phyloP scores from a whole-genome alignment of 148 eudicot genomes.

The Rhododendron simsii region DNA sequence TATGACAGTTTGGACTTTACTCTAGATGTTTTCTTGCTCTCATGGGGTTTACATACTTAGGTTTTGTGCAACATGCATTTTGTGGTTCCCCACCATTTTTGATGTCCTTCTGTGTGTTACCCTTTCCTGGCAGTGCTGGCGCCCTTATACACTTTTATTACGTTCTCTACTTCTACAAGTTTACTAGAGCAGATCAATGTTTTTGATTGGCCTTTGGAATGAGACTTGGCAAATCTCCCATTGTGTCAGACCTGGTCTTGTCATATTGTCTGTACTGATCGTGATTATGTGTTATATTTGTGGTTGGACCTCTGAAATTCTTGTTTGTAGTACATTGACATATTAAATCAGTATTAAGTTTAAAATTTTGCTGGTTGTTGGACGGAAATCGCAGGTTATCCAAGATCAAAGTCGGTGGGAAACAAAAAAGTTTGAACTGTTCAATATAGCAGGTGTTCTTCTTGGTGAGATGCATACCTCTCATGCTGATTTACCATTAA shows the following conservation, averaged over 20 bases:
- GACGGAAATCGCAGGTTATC: slow-evolving; percentile 22
- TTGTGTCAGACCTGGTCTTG: background rate
- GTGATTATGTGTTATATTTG: background rate
- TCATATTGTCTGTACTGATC: background rate
- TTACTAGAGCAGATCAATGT: background rate
- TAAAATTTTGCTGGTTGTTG: background rate
- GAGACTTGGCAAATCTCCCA: background rate
- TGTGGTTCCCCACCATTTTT: background rate
- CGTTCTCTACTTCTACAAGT: background rate
- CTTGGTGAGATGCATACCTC: slow-evolving; percentile 33
- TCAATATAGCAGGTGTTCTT: slow-evolving; percentile 27
- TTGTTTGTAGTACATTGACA: background rate
- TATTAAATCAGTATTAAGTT: background rate
- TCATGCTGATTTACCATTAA: background rate
- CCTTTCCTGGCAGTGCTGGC: background rate
- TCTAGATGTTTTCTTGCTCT: background rate
- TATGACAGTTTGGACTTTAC: background rate
- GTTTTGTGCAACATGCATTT: no score
- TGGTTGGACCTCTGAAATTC: background rate
- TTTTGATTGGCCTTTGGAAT: background rate
- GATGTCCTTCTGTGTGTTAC: background rate
- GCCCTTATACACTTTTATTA: background rate
- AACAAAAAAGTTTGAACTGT: slow-evolving; percentile 27
- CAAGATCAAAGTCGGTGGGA: slow-evolving; percentile 36
- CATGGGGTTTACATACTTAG: background rate